Conservation (phyloP, 352 stramenopile species). For the Phytophthora pini region DNA sequence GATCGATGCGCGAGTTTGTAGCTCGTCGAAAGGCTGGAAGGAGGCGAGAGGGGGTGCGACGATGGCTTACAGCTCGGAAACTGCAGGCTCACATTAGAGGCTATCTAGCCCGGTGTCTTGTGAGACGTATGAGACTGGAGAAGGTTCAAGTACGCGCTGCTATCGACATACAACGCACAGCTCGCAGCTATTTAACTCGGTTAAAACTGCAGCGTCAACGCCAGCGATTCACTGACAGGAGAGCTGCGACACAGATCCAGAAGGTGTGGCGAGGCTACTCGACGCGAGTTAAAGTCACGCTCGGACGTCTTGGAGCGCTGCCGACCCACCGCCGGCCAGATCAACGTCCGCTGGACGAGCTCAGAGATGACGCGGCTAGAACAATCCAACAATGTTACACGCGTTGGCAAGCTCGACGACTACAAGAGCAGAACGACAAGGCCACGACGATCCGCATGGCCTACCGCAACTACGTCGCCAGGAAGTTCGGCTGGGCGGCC, state of each 20-base stretch:
- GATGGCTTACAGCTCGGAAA: slow-evolving; percentile 47
- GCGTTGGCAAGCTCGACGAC: slow-evolving; percentile 37
- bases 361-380: slow-evolving; percentile 37
- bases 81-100: slow-evolving; percentile 58
- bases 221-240: background rate
- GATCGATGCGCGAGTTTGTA: slow-evolving; percentile 39
- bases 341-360: slow-evolving; percentile 15
- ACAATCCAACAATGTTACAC: slow-evolving; percentile 53
- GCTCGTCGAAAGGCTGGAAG: slow-evolving; percentile 17
- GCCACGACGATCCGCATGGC: slow-evolving; percentile 47
- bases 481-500: slow-evolving; percentile 73
- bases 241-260: slow-evolving; percentile 34
- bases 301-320: slow-evolving; percentile 24
- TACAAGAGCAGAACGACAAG: slow-evolving; percentile 25
- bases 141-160: slow-evolving; percentile 17
- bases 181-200: slow-evolving; percentile 31
- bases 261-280: slow-evolving; percentile 26
- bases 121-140: background rate
- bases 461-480: slow-evolving; percentile 66
- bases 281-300: slow-evolving; percentile 10
- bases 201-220: slow-evolving; percentile 4
- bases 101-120: slow-evolving; percentile 31
- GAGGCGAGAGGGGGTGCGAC: slow-evolving; percentile 29
- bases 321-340: background rate
- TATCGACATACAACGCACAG: slow-evolving; percentile 28